phyloP scores from a whole-genome alignment of 495 filamentous ascomycete genomes.

The Friedmanniomyces endolithicus region DNA sequence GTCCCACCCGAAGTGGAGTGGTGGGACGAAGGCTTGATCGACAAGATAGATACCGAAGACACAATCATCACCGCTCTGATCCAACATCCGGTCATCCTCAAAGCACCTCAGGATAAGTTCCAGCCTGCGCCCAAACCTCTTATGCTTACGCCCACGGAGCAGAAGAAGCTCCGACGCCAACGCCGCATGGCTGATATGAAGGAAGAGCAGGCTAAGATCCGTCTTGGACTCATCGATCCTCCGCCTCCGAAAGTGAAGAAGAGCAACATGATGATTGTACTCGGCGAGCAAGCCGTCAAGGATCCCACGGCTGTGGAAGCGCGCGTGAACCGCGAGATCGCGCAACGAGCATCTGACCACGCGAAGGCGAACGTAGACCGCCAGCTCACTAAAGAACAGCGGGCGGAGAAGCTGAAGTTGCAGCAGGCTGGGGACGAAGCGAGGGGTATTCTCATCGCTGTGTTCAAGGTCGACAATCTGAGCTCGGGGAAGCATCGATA shows the following conservation, averaged over 20 bases:
- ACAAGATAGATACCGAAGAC: slow-evolving; percentile 68
- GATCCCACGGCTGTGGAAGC: slow-evolving; percentile 96
- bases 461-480: slow-evolving; percentile 79
- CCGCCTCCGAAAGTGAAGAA: slow-evolving; percentile 92
- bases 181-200: slow-evolving; percentile 83
- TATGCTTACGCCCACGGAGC: slow-evolving; percentile 82
- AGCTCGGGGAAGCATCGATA: slow-evolving; percentile 85
- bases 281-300: slow-evolving; percentile 95
- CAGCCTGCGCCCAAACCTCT: slow-evolving; percentile 73
- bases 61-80: slow-evolving; percentile 80
- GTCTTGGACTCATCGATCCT: slow-evolving; percentile 76
- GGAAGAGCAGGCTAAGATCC: slow-evolving; percentile 90
- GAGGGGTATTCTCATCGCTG: slow-evolving; percentile 68
- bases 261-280: slow-evolving; percentile 87
- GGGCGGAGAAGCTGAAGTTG: slow-evolving; percentile 65
- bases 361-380: slow-evolving; percentile 69
- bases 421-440: slow-evolving; percentile 83
- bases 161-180: slow-evolving; percentile 81
- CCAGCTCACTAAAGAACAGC: slow-evolving; percentile 81
- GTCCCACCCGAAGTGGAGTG: slow-evolving; percentile 83
- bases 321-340: slow-evolving; percentile 79
- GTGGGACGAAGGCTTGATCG: slow-evolving; percentile 88
- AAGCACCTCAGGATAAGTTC: slow-evolving; percentile 80
- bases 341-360: slow-evolving; percentile 67
- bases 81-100: slow-evolving; percentile 85